These are phyloP conservation scores for Suillus bovinus DNA, from an alignment of 768 basidiomycete genomes.

Conservation along the genomic window DNA sequence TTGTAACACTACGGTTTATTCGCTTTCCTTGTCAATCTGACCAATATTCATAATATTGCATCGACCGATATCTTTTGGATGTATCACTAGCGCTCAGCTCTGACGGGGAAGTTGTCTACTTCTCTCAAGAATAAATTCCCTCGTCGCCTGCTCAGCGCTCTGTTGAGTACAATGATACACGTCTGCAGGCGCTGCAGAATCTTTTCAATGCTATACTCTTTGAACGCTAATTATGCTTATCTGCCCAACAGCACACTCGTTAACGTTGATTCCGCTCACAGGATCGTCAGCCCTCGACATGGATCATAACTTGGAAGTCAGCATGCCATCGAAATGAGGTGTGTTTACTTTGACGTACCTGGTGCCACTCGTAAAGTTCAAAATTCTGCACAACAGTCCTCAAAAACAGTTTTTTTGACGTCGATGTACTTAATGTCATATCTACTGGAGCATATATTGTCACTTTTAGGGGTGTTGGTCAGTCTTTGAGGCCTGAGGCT, in stretches of 20 bases:
- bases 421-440: not conserved
- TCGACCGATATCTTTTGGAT: not conserved
- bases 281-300: not conserved
- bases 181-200: not conserved
- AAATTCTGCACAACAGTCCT: not conserved
- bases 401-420: not conserved
- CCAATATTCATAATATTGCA: not conserved
- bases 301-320: not conserved
- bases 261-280: not conserved
- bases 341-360: not conserved
- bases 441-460: not conserved
- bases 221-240: not conserved
- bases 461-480: not conserved
- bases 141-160: not conserved
- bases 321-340: not conserved
- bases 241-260: not conserved
- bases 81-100: not conserved
- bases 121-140: not conserved
- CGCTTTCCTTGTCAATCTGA: slow-evolving; percentile 6
- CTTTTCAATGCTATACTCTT: not conserved
- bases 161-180: not conserved
- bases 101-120: not conserved
- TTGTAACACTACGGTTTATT: slow-evolving; percentile 14
- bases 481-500: too few species aligned
- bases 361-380: not conserved